Evolutionary conservation across 352 stramenopile species (phyloP), one percentile per base, ranked within the genome.

Genomic region (Pythium dissotocum): DNA sequence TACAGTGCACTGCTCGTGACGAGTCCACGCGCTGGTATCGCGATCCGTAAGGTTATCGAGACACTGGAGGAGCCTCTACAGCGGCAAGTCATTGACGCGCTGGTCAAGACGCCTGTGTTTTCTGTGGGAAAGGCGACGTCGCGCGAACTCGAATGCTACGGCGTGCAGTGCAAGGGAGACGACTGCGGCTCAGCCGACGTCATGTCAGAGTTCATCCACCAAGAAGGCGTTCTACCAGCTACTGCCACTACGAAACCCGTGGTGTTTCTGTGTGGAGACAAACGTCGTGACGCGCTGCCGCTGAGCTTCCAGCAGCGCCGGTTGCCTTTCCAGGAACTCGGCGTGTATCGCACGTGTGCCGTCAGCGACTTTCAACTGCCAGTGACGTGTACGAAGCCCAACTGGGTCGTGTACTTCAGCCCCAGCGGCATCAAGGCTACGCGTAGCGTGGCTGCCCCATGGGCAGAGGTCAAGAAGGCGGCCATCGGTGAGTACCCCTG

Each of bases 321-420:
- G 6, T 70, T 85, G 44, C 72, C 76, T 1, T 58, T 95, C 13
- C 61, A 88, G 61, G 79, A 95, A 70, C 72, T 95, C 35, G 58
- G 78, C 0, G 87, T 93, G 28, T 95, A 95, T 60, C 63, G 73
- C 21, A 88, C 82, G 32, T 83, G 77, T 55, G 56, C 78, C 2
- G 71, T 91, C 10, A 54, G 77, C n/a, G 70, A 77, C 21, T 71
- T 93, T 6, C 55, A 67, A 35, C 52, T 93, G 36, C 79, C 85
- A 40, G 46, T 60, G 13, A 69, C 61, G 46, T 82, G 75, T 32
- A 57, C 53, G 10, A 61, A 70, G 28, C 85, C 83, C 7, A 62
- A 85, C 13, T 95, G 87, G 87, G 70, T 93, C 33, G 85, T 82
- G 16, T 93, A 89, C 72, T 95, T 95, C 63, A 95, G 87, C 63